Evolutionary conservation across 2,329 filamentous ascomycete genomes (phyloP).

Genomic region (Peltaster fructicola): DNA sequence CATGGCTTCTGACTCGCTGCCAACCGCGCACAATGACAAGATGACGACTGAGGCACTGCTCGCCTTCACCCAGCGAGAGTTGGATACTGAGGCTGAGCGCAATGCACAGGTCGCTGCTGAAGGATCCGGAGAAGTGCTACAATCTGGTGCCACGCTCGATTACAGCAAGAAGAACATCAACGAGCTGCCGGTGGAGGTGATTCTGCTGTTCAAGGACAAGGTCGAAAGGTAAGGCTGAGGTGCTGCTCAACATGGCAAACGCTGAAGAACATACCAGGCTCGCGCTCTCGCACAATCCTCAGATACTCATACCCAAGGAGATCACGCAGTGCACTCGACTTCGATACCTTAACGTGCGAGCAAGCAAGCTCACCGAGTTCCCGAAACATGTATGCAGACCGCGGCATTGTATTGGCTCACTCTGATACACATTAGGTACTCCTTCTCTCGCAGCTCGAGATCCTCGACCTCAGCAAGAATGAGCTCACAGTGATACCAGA

Average conservation of each 20-base stretch:
- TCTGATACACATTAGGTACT: conserved; percentile 46
- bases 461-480: conserved; percentile 81
- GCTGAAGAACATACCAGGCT: conserved; percentile 32
- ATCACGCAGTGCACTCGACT: conserved; percentile 62
- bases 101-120: conserved; percentile 14
- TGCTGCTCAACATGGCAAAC: conserved; percentile 2
- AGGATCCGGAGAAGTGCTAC: conserved; percentile 11
- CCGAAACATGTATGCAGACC: conserved; percentile 44
- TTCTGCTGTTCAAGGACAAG: conserved; percentile 57
- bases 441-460: conserved; percentile 71
- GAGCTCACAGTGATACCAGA: conserved; percentile 61
- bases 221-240: conserved; percentile 42
- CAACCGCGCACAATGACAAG: conserved; percentile 6
- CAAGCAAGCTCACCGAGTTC: conserved; percentile 54
- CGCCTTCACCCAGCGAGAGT: conserved; percentile 15
- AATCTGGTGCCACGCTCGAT: conserved; percentile 58
- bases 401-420: too few relatives aligned
- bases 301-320: conserved; percentile 49
- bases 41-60: conserved; percentile 14
- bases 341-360: conserved; percentile 64
- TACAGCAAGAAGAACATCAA: conserved; percentile 59
- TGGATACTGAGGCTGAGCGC: conserved; percentile 17
- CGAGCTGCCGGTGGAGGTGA: conserved; percentile 53
- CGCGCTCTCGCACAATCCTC: conserved; percentile 63
- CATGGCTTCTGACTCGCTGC: conserved; percentile 14